Percentiles rank a stretch among this genome's conserved stretches.
Evolutionary conservation across 2,329 filamentous ascomycete species (phyloP).

Genomic region (Paraphaeosphaeria sporulosa): DNA sequence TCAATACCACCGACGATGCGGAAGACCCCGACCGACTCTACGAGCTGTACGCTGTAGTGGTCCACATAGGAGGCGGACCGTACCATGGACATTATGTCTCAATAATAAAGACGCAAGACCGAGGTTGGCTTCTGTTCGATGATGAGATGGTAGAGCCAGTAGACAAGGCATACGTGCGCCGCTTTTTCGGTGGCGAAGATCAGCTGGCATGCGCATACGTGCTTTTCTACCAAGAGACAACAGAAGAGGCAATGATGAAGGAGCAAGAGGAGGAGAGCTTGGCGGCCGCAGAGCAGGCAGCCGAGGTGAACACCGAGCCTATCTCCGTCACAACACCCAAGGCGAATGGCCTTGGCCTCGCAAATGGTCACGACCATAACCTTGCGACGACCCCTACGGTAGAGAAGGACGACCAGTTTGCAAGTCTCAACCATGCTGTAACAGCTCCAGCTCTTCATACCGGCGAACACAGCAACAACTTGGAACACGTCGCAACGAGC

Average conservation of each 20-base stretch:
- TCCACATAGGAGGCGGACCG: constrained; percentile 95
- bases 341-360: constrained; percentile 61
- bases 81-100: constrained; percentile 98
- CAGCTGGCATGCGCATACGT: constrained; percentile 96
- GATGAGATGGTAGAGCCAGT: constrained; percentile 99
- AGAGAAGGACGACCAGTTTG: constrained; percentile 59
- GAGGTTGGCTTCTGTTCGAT: constrained; percentile 95
- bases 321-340: constrained; percentile 62
- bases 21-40: constrained; percentile 93
- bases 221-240: constrained; percentile 95
- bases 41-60: constrained; percentile 95
- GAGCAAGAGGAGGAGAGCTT: constrained; percentile 85
- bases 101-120: constrained; percentile 95
- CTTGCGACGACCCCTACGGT: constrained; percentile 49
- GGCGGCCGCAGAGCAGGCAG: constrained; percentile 45
- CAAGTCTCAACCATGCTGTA: constrained; percentile 69
- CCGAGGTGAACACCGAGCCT: constrained; percentile 63
- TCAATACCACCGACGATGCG: constrained; percentile 96
- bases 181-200: constrained; percentile 90
- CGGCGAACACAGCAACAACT: constrained; percentile 36
- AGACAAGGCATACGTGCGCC: constrained; percentile 92
- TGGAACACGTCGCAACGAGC: constrained; percentile 44
- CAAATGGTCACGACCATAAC: constrained; percentile 54
- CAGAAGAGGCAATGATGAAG: constrained; percentile 70
- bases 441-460: constrained; percentile 61